Evolutionary conservation across 163 green algal species (phyloP).

Genomic region (Scenedesmus sp.): DNA sequence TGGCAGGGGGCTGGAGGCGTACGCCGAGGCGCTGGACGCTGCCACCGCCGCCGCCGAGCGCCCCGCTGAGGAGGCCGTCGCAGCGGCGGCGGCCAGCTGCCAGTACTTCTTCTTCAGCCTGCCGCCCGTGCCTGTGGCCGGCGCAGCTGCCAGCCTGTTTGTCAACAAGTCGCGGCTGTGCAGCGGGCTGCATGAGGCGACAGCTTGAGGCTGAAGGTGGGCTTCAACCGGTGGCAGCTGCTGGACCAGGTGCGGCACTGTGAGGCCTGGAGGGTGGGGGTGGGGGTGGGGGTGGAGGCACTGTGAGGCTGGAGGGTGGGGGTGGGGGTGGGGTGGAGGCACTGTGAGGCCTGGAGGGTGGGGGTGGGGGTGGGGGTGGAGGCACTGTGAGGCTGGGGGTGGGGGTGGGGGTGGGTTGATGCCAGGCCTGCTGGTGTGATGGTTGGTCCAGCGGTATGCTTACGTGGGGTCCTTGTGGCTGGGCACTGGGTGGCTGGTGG

Average conservation of each 20-base stretch:
- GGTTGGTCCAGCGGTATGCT: no score
- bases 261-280: no score
- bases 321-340: no score
- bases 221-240: conserved; percentile 34
- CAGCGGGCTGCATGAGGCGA: background rate
- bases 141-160: background rate
- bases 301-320: no score
- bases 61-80: background rate
- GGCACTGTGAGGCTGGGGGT: no score
- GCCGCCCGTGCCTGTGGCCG: conserved; percentile 16
- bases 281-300: no score
- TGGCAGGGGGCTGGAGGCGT: background rate
- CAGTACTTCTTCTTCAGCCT: background rate
- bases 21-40: background rate
- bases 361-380: no score
- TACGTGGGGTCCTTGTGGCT: no score
- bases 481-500: no score
- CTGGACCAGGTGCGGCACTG: background rate
- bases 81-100: background rate
- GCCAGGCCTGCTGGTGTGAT: no score
- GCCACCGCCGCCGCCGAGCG: background rate
- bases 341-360: no score
- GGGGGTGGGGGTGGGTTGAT: no score
- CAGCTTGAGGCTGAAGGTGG: conserved; percentile 6
- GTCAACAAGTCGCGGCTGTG: conserved; percentile 16